These are phyloP conservation scores for Microcyclospora tardicrescens DNA, from an alignment of 2,329 filamentous ascomycete genomes.

Conservation along the genomic window DNA sequence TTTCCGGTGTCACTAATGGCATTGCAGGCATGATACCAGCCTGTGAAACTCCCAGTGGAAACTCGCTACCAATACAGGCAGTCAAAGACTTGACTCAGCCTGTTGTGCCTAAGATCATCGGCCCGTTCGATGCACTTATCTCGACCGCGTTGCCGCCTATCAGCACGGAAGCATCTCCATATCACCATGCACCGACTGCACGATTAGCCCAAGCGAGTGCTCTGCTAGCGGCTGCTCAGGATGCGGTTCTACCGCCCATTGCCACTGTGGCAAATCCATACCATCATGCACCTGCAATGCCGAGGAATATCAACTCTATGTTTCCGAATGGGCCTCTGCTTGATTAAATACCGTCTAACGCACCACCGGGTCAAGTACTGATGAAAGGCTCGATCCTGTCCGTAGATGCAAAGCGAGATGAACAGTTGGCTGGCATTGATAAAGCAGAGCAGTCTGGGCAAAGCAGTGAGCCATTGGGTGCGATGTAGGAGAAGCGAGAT, in stretches of 20 bases:
- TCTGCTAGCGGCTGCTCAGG: neutral
- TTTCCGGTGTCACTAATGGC: no score
- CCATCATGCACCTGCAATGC: constrained; percentile 3
- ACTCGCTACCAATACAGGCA: neutral
- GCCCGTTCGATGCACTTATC: neutral
- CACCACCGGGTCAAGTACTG: no score
- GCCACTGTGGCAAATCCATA: neutral
- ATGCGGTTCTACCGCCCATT: neutral
- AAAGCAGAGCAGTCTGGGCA: no score
- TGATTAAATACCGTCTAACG: no score
- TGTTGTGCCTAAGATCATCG: neutral
- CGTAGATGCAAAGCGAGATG: no score
- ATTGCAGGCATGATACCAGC: no score
- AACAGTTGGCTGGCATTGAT: no score
- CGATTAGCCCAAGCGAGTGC: neutral
- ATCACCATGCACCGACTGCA: neutral
- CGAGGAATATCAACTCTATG: neutral
- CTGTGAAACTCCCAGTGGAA: no score
- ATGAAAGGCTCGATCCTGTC: no score
- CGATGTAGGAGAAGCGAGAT: no score
- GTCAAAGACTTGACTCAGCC: neutral
- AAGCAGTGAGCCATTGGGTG: no score
- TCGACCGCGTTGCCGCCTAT: neutral
- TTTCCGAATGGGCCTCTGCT: no score
- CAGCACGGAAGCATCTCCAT: neutral